phyloP scores from a whole-genome alignment of 768 basidiomycete species.

The Podaxis sp. region DNA sequence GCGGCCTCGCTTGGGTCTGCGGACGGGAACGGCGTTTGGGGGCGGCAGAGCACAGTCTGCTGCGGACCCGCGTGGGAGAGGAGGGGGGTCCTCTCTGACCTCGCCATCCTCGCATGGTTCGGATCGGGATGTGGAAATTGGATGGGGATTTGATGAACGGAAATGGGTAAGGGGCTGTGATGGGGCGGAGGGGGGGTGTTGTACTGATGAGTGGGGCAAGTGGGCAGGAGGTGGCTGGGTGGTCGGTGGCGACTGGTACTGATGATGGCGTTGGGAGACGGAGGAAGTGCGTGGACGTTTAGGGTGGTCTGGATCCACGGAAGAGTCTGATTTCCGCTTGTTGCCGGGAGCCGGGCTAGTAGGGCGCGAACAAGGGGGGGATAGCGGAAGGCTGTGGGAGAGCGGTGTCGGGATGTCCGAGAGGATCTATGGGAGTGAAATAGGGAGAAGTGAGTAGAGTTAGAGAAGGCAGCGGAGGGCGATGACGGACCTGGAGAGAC shows the following conservation, averaged over 20 bases:
- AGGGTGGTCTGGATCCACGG: constrained; percentile 33
- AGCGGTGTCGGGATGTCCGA: constrained; percentile 33
- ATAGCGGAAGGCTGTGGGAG: constrained; percentile 45
- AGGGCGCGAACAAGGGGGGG: constrained; percentile 47
- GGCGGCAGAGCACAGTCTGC: constrained; percentile 8
- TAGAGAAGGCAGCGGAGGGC: not conserved
- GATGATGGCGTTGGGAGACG: constrained; percentile 22
- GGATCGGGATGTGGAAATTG: constrained; percentile 24
- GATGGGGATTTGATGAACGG: constrained; percentile 16
- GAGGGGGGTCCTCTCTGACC: constrained; percentile 34
- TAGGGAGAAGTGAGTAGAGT: constrained; percentile 3
- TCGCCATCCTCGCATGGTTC: constrained; percentile 55
- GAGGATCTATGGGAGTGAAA: constrained; percentile 31
- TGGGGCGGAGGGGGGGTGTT: constrained; percentile 20
- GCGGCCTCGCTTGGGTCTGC: constrained; percentile 63
- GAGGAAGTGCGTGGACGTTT: constrained; percentile 43
- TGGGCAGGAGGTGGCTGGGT: constrained; percentile 21
- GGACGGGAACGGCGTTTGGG: constrained; percentile 48
- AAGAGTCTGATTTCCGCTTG: constrained; percentile 45
- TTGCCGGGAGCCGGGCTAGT: constrained; percentile 39
- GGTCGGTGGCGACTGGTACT: constrained; percentile 20
- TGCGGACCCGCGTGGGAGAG: constrained; percentile 18
- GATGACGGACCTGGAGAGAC: constrained; percentile 37
- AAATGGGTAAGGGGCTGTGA: constrained; percentile 18
- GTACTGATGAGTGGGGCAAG: constrained; percentile 20